Evolutionary conservation across 192 early-diverging fungal species (phyloP).

Genomic region (Gaertneriomyces semiglobifer): DNA sequence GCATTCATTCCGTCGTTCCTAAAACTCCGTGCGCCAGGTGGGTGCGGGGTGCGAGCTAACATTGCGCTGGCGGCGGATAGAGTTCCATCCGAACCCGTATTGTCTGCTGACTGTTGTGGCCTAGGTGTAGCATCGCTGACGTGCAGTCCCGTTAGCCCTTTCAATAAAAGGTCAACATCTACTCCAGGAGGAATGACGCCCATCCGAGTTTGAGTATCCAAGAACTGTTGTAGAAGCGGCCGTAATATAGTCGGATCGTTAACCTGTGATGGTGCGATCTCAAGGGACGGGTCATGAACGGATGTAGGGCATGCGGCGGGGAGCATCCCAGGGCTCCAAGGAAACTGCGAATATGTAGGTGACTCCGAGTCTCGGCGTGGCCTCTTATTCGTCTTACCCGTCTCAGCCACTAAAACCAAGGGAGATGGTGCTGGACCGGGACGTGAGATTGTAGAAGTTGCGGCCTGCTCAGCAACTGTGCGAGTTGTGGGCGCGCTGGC

Average conservation of each 20-base stretch:
- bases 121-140: background rate
- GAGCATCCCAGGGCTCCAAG: background rate
- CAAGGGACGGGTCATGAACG: background rate
- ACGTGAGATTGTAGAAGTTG: background rate
- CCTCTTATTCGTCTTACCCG: background rate
- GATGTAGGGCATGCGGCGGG: background rate
- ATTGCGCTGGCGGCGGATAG: no score
- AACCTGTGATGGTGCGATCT: background rate
- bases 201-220: background rate
- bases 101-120: background rate
- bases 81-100: no score
- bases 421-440: background rate
- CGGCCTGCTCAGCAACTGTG: background rate
- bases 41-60: no score
- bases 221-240: background rate
- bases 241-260: background rate
- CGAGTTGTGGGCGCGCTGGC: background rate
- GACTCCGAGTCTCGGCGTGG: no score
- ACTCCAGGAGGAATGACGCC: background rate
- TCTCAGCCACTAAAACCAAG: background rate
- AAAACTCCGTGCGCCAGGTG: no score
- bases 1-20: no score
- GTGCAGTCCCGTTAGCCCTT: background rate
- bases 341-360: background rate
- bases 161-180: slow-evolving; percentile 6